Evolutionary conservation across 1,284 basidiomycete species (phyloP).

Genomic region (Mycena citricolor): DNA sequence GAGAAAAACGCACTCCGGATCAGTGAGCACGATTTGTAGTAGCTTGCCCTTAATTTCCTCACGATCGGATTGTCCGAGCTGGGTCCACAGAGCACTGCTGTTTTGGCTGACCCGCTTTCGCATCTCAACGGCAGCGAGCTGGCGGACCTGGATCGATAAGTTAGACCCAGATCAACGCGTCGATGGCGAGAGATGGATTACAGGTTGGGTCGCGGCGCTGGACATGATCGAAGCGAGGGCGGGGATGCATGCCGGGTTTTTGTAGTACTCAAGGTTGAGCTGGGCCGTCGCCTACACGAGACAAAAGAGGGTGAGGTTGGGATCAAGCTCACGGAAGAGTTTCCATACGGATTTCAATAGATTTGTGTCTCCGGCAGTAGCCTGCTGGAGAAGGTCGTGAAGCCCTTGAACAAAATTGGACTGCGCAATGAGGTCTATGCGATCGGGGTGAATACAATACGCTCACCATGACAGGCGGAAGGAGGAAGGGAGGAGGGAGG

Average conservation of each 20-base stretch:
- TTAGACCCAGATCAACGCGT: constrained; percentile 2
- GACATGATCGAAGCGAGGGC: constrained; percentile 89
- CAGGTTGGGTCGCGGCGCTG: constrained; percentile 49
- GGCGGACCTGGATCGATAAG: constrained; percentile 69
- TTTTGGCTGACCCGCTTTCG: constrained; percentile 87
- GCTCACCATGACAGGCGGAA: constrained; percentile 23
- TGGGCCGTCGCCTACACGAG: constrained; percentile 79
- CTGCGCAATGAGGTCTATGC: constrained; percentile 44
- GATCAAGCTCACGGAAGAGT: constrained; percentile 27
- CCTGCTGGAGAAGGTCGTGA: constrained; percentile 82
- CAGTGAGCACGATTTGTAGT: constrained; percentile 77
- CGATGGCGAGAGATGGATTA: constrained; percentile 1
- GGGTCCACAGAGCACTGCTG: constrained; percentile 84
- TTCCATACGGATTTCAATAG: constrained; percentile 82
- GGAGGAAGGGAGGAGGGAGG: constrained; percentile 19
- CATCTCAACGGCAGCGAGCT: constrained; percentile 97
- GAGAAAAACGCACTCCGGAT: constrained; percentile 64
- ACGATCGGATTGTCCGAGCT: constrained; percentile 70
- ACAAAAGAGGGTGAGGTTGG: constrained; percentile 13
- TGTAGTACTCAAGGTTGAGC: constrained; percentile 91
- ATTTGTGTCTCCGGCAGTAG: constrained; percentile 83
- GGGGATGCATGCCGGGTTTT: constrained; percentile 86
- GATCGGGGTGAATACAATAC: constrained; percentile 2
- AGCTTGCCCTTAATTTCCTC: constrained; percentile 86
- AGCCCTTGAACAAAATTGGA: constrained; percentile 73